Conservation (phyloP, 305 asterid species). For the Fraxinus xanthoxyloides region DNA sequence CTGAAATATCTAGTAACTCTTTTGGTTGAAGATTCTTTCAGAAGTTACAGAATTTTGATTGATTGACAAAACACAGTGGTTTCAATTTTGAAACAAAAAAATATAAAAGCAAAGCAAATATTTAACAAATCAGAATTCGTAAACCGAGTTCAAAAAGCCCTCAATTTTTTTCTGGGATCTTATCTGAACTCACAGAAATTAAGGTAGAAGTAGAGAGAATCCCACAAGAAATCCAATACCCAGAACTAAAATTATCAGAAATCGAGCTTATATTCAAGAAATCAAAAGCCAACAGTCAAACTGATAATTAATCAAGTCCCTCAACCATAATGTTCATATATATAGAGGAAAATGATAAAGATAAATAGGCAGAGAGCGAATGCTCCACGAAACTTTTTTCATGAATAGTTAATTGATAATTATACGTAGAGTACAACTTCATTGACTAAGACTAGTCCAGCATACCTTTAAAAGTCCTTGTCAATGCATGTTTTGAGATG, state of each 20-base stretch:
- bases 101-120: neutral
- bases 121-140: conserved; percentile 10
- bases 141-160: conserved; percentile 1
- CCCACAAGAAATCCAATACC: neutral
- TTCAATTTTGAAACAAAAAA: neutral
- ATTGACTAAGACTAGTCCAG: neutral
- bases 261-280: conserved; percentile 1
- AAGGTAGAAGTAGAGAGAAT: neutral
- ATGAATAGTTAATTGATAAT: neutral
- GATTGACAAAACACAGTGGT: conserved; percentile 9
- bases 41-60: conserved; percentile 9
- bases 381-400: conserved; percentile 40
- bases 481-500: neutral
- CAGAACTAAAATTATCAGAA: neutral
- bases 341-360: neutral
- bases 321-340: neutral
- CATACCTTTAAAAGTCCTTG: neutral
- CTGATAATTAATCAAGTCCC: neutral
- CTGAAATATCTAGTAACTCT: neutral
- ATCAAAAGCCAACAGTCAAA: neutral
- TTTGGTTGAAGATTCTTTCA: conserved; percentile 5
- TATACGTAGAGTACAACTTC: neutral
- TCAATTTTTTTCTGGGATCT: neutral
- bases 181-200: conserved; percentile 14
- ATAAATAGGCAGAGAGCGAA: conserved; percentile 4